phyloP scores from a whole-genome alignment of 331 rosid species.

The Saraca asoca region DNA sequence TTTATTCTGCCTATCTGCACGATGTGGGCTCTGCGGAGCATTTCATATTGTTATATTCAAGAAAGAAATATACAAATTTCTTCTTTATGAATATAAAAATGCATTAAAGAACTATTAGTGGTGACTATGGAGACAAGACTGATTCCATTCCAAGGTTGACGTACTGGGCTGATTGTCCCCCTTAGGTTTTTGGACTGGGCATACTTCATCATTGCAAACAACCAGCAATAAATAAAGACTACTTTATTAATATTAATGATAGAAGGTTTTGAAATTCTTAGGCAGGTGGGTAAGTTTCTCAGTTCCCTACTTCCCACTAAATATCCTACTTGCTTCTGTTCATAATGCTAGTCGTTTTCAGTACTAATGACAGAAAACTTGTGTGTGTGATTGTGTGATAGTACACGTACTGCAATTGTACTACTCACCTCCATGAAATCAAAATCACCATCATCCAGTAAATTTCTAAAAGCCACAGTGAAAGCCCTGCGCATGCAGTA shows the following conservation, averaged over 20 bases:
- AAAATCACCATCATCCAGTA: slow-evolving; percentile 49
- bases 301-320: not conserved
- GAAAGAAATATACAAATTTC: slow-evolving; percentile 2
- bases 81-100: slow-evolving; percentile 2
- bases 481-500: slow-evolving; percentile 51
- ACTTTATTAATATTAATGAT: not conserved
- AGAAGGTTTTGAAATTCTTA: not conserved
- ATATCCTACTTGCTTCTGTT: slow-evolving; percentile 7
- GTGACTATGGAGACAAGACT: not conserved
- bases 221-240: not conserved
- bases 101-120: slow-evolving; percentile 8
- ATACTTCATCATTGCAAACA: not conserved
- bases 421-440: slow-evolving; percentile 56
- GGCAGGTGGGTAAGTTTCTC: not conserved
- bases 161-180: not conserved
- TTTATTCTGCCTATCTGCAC: slow-evolving; percentile 32
- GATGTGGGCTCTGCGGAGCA: slow-evolving; percentile 39
- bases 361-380: slow-evolving; percentile 21
- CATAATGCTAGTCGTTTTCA: slow-evolving; percentile 30
- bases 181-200: not conserved
- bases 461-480: slow-evolving; percentile 49
- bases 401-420: slow-evolving; percentile 28
- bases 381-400: not conserved
- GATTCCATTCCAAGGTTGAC: not conserved
- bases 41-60: slow-evolving; percentile 18